These are phyloP conservation scores for Quercus lobata DNA, from an alignment of 331 rosid species.

Conservation along the genomic window DNA sequence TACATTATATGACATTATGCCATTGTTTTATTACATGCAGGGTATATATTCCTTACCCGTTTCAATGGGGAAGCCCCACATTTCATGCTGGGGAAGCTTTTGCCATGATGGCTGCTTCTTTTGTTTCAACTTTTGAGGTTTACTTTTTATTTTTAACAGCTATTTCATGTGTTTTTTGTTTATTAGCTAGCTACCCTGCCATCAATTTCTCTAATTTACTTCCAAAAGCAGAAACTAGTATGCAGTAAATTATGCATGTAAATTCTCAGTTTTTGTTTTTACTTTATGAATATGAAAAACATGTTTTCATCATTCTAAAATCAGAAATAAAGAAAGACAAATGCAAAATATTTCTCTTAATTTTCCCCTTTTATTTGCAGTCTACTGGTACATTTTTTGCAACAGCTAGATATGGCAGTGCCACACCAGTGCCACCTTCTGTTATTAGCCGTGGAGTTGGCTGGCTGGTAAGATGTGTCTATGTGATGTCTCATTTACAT, in stretches of 20 bases:
- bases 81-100: slow-evolving; percentile 74
- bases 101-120: slow-evolving; percentile 83
- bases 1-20: not conserved
- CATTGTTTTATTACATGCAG: slow-evolving; percentile 31
- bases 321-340: not conserved
- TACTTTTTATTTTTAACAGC: slow-evolving; percentile 1
- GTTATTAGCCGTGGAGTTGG: slow-evolving; percentile 76
- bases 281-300: no score
- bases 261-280: not conserved
- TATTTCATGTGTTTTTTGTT: not conserved
- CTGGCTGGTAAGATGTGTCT: slow-evolving; percentile 58
- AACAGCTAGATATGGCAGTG: slow-evolving; percentile 79
- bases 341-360: not conserved
- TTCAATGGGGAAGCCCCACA: slow-evolving; percentile 91
- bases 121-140: slow-evolving; percentile 84
- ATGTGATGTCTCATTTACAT: not conserved
- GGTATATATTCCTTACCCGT: slow-evolving; percentile 75
- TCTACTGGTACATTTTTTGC: slow-evolving; percentile 75
- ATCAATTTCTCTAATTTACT: not conserved
- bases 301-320: no score
- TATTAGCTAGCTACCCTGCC: not conserved
- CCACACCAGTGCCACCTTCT: slow-evolving; percentile 88
- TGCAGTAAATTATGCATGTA: not conserved
- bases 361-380: slow-evolving; percentile 31
- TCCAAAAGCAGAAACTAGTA: not conserved